Evolutionary conservation across 2,329 filamentous ascomycete genomes (phyloP), one percentile per base, ranked within the genome.

Genomic region (Beauveria asiatica): DNA sequence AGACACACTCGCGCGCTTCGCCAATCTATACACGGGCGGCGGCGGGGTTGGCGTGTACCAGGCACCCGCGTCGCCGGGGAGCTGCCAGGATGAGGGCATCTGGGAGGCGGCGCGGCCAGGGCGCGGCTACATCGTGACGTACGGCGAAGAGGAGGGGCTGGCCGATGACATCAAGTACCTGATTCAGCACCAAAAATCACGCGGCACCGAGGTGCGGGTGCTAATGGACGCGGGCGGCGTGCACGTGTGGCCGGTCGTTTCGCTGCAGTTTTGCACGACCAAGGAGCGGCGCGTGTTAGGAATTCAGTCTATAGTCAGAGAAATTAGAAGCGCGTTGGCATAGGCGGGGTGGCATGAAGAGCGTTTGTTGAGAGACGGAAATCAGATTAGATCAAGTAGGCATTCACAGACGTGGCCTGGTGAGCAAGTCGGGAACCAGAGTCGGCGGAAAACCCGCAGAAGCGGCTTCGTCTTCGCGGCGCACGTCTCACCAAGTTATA

Each of bases 221-320:
- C 76, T 82, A 66, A 83, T 84, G 67, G 84, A 89, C 65, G 73
- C 78, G 30, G 86, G 83, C 16, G 86, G 84, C 3, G 86, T 94
- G 61, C 90, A 95, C 72, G 90, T 87, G 11, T 95, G 90, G 91
- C 89, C 90, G 0, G 86, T 95, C 21, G 88, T 87, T 10, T 78
- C 78, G 51, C 67, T 84, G n/a, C 83, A 84, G 67, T 70, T 85
- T 30, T 78, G 80, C 49, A 75, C 72, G 51, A 76, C 76, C 27
- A 68, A 70, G n/a, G 73, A 78, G 39, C 73, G 78, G 67, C 78
- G 84, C 59, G 69, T 82, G 59, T 76, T 77, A 63, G 83, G 84
- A 3, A 68, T 87, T 63, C 73, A 72, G 64, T 69, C 73, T 66
- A 70, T 75, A 62, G 70, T 72, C 44, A 67, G 66, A 30, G 72